Evolutionary conservation across 177 flowering plant genomes (phyloP), one percentile per base, ranked within the genome.

Genomic region (Vitis hybrid): DNA sequence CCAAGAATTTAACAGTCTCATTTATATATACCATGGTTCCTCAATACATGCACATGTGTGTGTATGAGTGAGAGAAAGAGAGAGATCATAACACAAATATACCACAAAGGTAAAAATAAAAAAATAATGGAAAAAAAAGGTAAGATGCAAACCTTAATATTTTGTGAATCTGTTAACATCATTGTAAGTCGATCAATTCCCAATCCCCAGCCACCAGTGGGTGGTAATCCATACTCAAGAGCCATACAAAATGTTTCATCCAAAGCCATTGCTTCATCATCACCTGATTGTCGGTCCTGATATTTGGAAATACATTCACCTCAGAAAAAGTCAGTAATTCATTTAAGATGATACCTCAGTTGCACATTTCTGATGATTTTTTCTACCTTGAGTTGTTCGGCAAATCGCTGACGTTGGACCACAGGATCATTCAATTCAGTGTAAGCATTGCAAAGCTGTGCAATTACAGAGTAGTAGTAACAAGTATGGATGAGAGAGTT

Each of bases 351-450:
- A 40, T 11, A 59, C 58, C 58, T 48, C 15, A 32, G 54, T 1
- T 15, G 13, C 50, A 62, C 13, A 63, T 3, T 2, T 24, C n/a
- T 49, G 18, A 7, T 12, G 2, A 52, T 40, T 10, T 40, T 10
- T 11, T 13, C 52, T 84, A 93, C 98, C 99, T 95, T 95, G 21
- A 95, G 90, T 76, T 96, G 99, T 48, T 90, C 97, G 64, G 92
- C 90, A 84, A 96, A 96, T 48, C 99, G 82, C 55, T 92, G 87
- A 7, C 97, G 92, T 78, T 96, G 98, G 62, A 93, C 97, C 3
- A 90, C 93, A 65, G 99, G 99, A 75, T 96, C 99, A 82, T 96
- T 96, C 84, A 93, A 80, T 73, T 96, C 99, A 2, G 99, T 93
- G 75, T 96, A 96, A 12, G 99, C 99, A 83, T 96, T 93, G 81